Base-by-base conservation (phyloP, 768 basidiomycete genomes). In the Kondoa malvinella region DNA sequence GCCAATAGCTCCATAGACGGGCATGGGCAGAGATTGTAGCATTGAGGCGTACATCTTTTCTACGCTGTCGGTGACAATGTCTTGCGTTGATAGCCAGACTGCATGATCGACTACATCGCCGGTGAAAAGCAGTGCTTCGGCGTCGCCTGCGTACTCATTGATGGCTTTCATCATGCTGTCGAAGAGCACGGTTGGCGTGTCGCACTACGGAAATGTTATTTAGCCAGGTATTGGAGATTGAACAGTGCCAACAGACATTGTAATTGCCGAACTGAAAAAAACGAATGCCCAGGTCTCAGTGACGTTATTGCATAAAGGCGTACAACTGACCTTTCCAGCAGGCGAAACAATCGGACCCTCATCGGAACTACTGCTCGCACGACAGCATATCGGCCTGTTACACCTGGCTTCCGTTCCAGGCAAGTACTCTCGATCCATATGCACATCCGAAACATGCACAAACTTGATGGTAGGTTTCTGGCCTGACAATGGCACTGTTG, bases 301-400 rank as follows among this genome's bases (percentile, higher is more conserved):
- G 2, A 56, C 1, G n/a, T 0, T 0, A 1, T 2, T n/a, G n/a
- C 34, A 56, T 34, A 30, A 33, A 21, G n/a, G 29, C 25, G 21
- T n/a, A n/a, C 31, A n/a, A 56, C 70, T 33, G 29, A 71, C 71
- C 30, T 67, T 66, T 56, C 82, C 81, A 3, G 84, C 84, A 30
- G 83, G 79, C 16, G 75, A 72, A 4, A 73, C 71, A 26, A 81
- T 75, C 1, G 81, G 76, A 1, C 71, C 68, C 0, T 77, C 4
- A 70, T 30, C 72, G 74, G 63, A 78, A n/a, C n/a, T n/a, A n/a
- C n/a, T n/a, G n/a, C n/a, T n/a, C n/a, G 75, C 78, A 64, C 84
- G 78, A 73, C 85, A 85, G 73, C 85, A 85, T 21, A 86, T 81
- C 1, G 82, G 82, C 72, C 84, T 84, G n/a, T 81, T 81, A 76